Evolutionary conservation across 257 asterid genomes (phyloP).

Genomic region (Solanum etuberosum): DNA sequence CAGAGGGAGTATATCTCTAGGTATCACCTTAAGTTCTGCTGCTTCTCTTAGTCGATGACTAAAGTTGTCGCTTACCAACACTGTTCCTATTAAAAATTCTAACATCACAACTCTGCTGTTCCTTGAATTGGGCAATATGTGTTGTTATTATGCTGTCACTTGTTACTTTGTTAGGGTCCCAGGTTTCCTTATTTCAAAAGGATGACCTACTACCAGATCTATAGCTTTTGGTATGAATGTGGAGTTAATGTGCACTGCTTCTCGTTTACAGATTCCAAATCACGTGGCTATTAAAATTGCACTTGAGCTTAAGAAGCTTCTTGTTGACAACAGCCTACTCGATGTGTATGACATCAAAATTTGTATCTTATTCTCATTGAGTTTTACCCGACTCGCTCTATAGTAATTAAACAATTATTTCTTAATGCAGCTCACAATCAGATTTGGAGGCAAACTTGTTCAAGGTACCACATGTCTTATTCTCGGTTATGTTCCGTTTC

Average conservation of each 20-base stretch:
- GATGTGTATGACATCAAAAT: slow-evolving; percentile 64
- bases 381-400: not conserved
- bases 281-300: slow-evolving; percentile 97
- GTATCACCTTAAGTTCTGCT: not conserved
- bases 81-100: not conserved
- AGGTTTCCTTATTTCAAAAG: not conserved
- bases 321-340: slow-evolving; percentile 87
- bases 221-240: not conserved
- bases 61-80: not conserved
- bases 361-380: not conserved
- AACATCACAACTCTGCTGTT: not conserved
- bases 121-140: not conserved
- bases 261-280: slow-evolving; percentile 80
- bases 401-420: not conserved
- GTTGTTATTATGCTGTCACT: not conserved
- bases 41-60: not conserved
- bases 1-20: not conserved
- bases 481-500: not conserved
- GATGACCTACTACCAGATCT: not conserved
- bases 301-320: slow-evolving; percentile 92
- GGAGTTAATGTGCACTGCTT: not conserved
- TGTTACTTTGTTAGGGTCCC: not conserved
- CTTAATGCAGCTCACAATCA: slow-evolving; percentile 67
- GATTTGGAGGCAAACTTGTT: slow-evolving; percentile 94
- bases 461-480: slow-evolving; percentile 44